Percentiles rank a stretch among this genome's conserved stretches.
These are phyloP conservation scores for Alternaria alternata DNA, from an alignment of 2,329 filamentous ascomycete species.

Conservation along the genomic window DNA sequence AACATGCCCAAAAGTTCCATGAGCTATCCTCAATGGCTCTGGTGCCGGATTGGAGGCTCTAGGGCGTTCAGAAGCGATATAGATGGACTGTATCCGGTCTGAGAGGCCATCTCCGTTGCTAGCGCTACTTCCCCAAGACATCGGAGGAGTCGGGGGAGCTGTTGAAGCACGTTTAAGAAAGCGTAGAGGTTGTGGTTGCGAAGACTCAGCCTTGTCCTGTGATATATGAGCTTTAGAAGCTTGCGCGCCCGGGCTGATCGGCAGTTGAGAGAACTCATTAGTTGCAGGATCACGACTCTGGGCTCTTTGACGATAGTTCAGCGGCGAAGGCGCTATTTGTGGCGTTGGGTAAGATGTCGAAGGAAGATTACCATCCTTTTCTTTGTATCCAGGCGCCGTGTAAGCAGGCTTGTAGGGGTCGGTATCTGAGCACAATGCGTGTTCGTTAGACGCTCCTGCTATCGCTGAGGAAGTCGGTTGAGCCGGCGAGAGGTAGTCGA, in stretches of 20 bases:
- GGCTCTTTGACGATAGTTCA: constrained; percentile 3
- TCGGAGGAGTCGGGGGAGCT: constrained; percentile 23
- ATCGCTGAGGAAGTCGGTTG: constrained; percentile 5
- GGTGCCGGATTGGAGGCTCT: constrained; percentile 8
- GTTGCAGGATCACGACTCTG: neutral
- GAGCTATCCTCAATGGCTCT: constrained; percentile 7
- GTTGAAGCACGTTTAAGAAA: constrained; percentile 14
- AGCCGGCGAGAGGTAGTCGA: constrained; percentile 16
- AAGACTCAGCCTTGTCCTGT: constrained; percentile 1
- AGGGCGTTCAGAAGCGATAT: constrained; percentile 8
- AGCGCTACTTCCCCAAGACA: constrained; percentile 19
- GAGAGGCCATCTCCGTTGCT: constrained; percentile 19
- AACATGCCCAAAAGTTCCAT: constrained; percentile 16
- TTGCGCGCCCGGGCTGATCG: constrained; percentile 10
- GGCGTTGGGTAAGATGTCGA: neutral
- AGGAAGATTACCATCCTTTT: constrained; percentile 9
- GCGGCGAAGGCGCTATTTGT: constrained; percentile 2
- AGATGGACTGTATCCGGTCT: constrained; percentile 23
- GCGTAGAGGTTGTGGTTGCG: constrained; percentile 17
- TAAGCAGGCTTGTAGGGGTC: constrained; percentile 21
- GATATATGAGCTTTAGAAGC: neutral
- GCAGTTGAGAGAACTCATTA: neutral
- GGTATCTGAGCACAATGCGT: neutral
- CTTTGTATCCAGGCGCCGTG: constrained; percentile 10
- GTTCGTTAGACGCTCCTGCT: neutral